Evolutionary conservation across 345 rosid genomes (phyloP), one percentile per base, ranked within the genome.

Genomic region (Leavenworthia alabamica): DNA sequence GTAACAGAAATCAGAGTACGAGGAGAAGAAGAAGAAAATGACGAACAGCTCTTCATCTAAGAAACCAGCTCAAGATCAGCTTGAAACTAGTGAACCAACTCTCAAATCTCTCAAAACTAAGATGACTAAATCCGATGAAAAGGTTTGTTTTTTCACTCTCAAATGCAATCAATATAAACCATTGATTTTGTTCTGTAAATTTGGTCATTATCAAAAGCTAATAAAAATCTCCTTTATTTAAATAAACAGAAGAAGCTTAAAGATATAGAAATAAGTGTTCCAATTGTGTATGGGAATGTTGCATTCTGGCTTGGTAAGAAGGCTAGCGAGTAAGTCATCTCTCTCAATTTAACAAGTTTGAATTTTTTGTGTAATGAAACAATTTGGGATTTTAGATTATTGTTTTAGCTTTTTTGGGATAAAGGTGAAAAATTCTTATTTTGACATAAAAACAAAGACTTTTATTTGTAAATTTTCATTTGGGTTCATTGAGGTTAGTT

Each of bases 221-320:
- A 50, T 53, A 43, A 64, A 20, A 33, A 3, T 16, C 41, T 56
- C 2, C 2, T 10, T 39, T 24, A 7, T 28, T 13, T 3, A 56
- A 31, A 54, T 56, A 22, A 42, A 33, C 70, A 82, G 90, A 80
- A 84, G 83, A 83, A 82, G 75, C 83, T 81, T 60, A 84, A 80
- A 74, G 95, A 87, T 60, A 74, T 78, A 8, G 90, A 87, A 69
- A 70, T 87, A 70, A 79, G 86, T 63, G 69, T 84, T 68, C 95
- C 95, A 10, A 73, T 87, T 56, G 90, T 87, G 49, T 84, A 80
- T 11, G 90, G 95, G 15, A 84, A 84, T 22, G 56, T 82, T 40
- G 86, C 90, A 22, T 84, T 81, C 50, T 87, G 95, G 90, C 90
- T 87, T 51, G 90, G 90, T 24, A 84, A 87, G 75, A 84, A 81